phyloP scores from a whole-genome alignment of 805 yeast genomes.

The Sugiyamaella boreocaroliniensis region DNA sequence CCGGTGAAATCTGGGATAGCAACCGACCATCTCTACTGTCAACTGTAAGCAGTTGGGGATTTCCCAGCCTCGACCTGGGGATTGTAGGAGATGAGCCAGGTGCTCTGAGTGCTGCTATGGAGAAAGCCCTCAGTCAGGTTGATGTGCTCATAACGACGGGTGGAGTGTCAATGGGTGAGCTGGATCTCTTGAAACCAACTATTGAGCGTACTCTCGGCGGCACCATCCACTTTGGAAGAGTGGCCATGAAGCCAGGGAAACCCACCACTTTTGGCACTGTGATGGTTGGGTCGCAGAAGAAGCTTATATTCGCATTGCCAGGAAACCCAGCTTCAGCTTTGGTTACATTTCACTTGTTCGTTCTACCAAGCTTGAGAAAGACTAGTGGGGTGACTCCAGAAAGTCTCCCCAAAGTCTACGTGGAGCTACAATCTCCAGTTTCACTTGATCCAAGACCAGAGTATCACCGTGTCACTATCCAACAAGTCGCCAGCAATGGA shows the following conservation, averaged over 20 bases:
- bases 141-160: slow-evolving; percentile 48
- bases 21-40: slow-evolving; percentile 44
- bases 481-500: slow-evolving; percentile 24
- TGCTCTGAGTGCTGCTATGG: slow-evolving; percentile 18
- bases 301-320: slow-evolving; percentile 44
- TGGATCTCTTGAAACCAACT: slow-evolving; percentile 45
- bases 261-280: slow-evolving; percentile 52
- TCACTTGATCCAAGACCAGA: slow-evolving; percentile 46
- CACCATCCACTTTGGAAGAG: slow-evolving; percentile 46
- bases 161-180: slow-evolving; percentile 56
- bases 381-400: slow-evolving; percentile 30
- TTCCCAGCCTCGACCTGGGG: slow-evolving; percentile 41
- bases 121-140: slow-evolving; percentile 22
- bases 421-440: slow-evolving; percentile 29
- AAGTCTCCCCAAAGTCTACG: slow-evolving; percentile 33
- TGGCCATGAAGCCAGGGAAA: slow-evolving; percentile 55
- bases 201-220: slow-evolving; percentile 40
- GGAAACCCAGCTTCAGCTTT: slow-evolving; percentile 53
- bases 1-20: slow-evolving; percentile 46
- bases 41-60: slow-evolving; percentile 33
- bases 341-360: slow-evolving; percentile 44
- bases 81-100: slow-evolving; percentile 40
- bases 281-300: slow-evolving; percentile 15
- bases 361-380: slow-evolving; percentile 38
- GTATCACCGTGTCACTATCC: slow-evolving; percentile 40